Evolutionary conservation across 305 asterid species (phyloP).

Genomic region (Salvia sclarea): DNA sequence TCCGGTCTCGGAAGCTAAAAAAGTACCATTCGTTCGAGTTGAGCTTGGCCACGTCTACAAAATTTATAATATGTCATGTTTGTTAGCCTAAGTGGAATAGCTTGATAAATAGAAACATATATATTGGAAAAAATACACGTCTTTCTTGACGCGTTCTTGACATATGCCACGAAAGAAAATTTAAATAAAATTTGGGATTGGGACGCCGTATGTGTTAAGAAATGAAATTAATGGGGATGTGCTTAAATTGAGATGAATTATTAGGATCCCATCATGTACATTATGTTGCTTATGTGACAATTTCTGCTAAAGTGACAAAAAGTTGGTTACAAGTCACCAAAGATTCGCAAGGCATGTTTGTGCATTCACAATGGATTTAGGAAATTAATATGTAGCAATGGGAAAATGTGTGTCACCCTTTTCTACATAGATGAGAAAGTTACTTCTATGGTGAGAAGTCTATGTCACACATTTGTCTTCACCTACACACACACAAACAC

Average conservation of each 20-base stretch:
- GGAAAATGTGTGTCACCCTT: constrained; percentile 36
- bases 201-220: constrained; percentile 5
- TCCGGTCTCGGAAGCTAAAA: constrained; percentile 87
- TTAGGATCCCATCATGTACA: constrained; percentile 22
- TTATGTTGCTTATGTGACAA: constrained; percentile 44
- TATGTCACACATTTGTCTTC: constrained; percentile 43
- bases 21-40: constrained; percentile 91
- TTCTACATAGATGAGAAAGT: constrained; percentile 38
- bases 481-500: background rate
- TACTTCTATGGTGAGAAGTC: constrained; percentile 48
- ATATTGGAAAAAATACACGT: background rate
- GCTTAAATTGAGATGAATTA: constrained; percentile 2
- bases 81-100: background rate
- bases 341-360: constrained; percentile 41
- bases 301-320: constrained; percentile 46
- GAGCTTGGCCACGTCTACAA: constrained; percentile 74
- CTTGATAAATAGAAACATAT: background rate
- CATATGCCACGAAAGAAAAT: background rate
- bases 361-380: constrained; percentile 38
- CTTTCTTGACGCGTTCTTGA: constrained; percentile 12
- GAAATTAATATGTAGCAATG: constrained; percentile 42
- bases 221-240: background rate
- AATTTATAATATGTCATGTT: background rate
- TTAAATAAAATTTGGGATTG: too few relatives aligned
- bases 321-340: constrained; percentile 57